Conservation (phyloP, 2,329 filamentous ascomycete genomes). For the Colletotrichum sp. region DNA sequence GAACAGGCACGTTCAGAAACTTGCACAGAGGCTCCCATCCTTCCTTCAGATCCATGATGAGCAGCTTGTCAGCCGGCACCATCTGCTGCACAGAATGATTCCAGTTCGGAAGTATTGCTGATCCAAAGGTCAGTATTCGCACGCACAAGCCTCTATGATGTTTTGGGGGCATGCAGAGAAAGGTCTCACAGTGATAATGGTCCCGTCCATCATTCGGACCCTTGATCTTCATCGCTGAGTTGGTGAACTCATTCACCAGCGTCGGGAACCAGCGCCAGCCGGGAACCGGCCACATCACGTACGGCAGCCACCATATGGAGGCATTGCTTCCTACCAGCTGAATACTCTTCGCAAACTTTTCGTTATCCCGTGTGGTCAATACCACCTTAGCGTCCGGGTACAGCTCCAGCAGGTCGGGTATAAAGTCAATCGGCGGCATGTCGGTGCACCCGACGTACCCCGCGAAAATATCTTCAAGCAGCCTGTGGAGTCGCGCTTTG, state of each 20-base stretch:
- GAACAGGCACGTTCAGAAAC: constrained; percentile 37
- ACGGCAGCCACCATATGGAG: neutral
- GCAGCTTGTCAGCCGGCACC: neutral
- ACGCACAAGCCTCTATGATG: neutral
- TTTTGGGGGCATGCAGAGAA: neutral
- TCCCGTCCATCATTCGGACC: neutral
- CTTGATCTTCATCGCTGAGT: neutral
- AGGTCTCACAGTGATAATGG: neutral
- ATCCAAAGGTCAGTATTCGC: neutral
- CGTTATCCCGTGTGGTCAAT: constrained; percentile 39
- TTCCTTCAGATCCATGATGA: constrained; percentile 40
- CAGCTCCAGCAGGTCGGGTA: constrained; percentile 49
- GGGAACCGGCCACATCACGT: neutral
- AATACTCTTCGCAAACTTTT: constrained; percentile 39
- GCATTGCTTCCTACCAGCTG: neutral
- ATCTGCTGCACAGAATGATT: neutral
- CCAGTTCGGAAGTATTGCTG: neutral
- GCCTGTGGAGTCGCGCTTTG: constrained; percentile 29
- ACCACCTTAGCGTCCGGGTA: constrained; percentile 56
- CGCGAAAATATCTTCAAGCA: constrained; percentile 38
- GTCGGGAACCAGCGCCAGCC: constrained; percentile 4
- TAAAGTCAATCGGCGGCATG: constrained; percentile 43
- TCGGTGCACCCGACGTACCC: constrained; percentile 55
- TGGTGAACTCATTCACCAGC: neutral
- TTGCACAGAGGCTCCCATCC: constrained; percentile 40